Percentiles rank a stretch among this genome's conserved stretches.
These are phyloP conservation scores for Acer yangbiense DNA, from an alignment of 345 rosid species.

Conservation along the genomic window DNA sequence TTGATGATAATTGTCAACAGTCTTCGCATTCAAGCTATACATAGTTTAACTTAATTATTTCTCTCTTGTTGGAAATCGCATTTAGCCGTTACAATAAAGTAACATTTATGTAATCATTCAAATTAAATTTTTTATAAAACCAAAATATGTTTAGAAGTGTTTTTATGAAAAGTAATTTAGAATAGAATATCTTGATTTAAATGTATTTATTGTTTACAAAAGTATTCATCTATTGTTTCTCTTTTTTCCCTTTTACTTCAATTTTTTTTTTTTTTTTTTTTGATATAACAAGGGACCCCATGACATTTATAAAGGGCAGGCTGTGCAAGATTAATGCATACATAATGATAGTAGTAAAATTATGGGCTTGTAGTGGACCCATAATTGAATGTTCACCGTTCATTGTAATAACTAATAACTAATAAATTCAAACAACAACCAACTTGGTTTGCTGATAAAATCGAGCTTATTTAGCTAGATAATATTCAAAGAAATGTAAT, in stretches of 20 bases:
- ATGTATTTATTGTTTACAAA: not conserved
- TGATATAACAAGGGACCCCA: constrained; percentile 20
- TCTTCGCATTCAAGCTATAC: not conserved
- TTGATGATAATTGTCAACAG: not conserved
- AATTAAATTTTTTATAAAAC: not conserved
- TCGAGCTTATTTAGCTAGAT: too few relatives aligned
- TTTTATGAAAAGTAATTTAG: too few relatives aligned
- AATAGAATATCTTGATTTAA: not conserved
- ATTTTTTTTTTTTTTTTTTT: too few relatives aligned
- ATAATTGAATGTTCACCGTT: constrained; percentile 14
- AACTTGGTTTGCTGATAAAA: too few relatives aligned
- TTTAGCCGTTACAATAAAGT: not conserved
- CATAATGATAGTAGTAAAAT: constrained; percentile 21
- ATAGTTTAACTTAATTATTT: not conserved
- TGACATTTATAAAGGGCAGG: not conserved
- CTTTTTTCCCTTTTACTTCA: too few relatives aligned
- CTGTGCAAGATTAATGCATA: constrained; percentile 17
- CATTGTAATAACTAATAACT: too few relatives aligned
- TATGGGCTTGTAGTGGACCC: constrained; percentile 17
- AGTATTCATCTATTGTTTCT: too few relatives aligned
- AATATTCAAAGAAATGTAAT: too few relatives aligned
- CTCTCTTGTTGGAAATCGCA: not conserved
- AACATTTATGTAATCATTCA: too few relatives aligned
- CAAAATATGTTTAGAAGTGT: not conserved
- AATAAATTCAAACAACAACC: too few relatives aligned